Base-by-base conservation (phyloP, 176 grass and related monocot genomes). In the Guadua angustifolia region DNA sequence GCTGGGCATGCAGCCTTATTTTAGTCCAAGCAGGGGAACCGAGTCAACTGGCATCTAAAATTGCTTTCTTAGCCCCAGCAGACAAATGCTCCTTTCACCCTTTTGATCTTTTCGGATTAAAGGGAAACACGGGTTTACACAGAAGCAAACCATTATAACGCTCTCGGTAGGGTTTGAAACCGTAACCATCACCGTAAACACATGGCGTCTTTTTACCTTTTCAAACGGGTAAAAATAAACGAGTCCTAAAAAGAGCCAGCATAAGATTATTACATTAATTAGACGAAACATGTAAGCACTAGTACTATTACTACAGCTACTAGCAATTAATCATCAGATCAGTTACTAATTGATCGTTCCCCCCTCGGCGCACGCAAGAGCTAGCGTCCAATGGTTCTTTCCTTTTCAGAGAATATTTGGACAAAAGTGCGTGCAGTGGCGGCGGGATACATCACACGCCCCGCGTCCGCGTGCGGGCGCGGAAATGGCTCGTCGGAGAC, bases 361-460 rank as follows among this genome's bases (percentile, higher is more conserved):
- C 49, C 49, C 25, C 10, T 12, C 4, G 16, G 17, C 16, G 45
- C 26, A 39, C 45, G 4, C 29, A n/a, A 18, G 40, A 56, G 35
- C 35, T 2, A n/a, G 2, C 69, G 36, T 26, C 11, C 61, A 55
- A 55, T 16, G 6, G 18, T 66, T 52, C 35, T 73, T 35, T 74
- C 77, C 69, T 64, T 73, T 64, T 80, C 35, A 2, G 35, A 43
- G 57, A 86, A 86, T 80, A 80, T 66, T 80, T 79, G n/a, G 76
- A 14, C 33, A 18, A 44, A 79, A 64, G 75, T 1, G 61, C 59
- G 64, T 24, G 40, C 83, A 60, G 51, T 12, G 18, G 3, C 63
- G 43, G 64, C 40, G 3, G 32, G 13, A 51, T 17, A 59, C 15
- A 26, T n/a, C 47, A 40, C 9, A 8, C 5, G 5, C 18, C 2